Evolutionary conservation across 257 asterid species (phyloP), one percentile per base, ranked within the genome.

Genomic region (Nicotiana obtusifolia): DNA sequence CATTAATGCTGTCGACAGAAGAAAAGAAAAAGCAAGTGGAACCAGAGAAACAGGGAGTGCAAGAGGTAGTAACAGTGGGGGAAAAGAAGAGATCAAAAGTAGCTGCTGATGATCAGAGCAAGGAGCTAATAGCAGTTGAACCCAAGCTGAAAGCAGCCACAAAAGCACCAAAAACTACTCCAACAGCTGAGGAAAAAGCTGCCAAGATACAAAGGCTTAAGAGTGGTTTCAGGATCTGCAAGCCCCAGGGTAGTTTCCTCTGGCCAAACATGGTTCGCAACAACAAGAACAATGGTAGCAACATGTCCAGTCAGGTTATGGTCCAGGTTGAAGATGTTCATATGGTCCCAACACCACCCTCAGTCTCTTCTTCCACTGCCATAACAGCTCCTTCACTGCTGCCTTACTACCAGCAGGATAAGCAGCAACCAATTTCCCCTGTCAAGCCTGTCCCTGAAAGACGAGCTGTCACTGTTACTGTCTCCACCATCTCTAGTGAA

Each of bases 161-260:
- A 80, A 78, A 81, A 4, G 68, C 82, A 24, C 47, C 53, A 20
- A 41, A 77, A 24, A 33, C 79, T 49, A 33, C 81, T 44, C 80
- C 77, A 41, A 82, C 83, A 60, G 94, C 86, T 59, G 92, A 88
- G 85, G 90, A 86, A 90, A 94, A 95, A 82, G 99, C 97, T 87
- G 98, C 93, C 69, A 94, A 88, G 89, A 90, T 92, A 44, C 86
- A 91, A 85, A 94, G 98, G 93, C 92, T 93, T 71, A 96, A 92
- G 92, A 96, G 99, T 83, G 99, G 99, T 35, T 96, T 96, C 97
- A 92, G 97, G 84, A 87, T 94, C 86, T 96, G 98, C 91, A 96
- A 90, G 62, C 99, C 99, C 44, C 95, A 96, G 86, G 99, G 98
- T 76, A 92, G 97, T 56, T 96, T 96, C 85, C 95, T 90, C 4